These are phyloP conservation scores for Rheum nobile DNA, from an alignment of 148 eudicot species.

Conservation along the genomic window DNA sequence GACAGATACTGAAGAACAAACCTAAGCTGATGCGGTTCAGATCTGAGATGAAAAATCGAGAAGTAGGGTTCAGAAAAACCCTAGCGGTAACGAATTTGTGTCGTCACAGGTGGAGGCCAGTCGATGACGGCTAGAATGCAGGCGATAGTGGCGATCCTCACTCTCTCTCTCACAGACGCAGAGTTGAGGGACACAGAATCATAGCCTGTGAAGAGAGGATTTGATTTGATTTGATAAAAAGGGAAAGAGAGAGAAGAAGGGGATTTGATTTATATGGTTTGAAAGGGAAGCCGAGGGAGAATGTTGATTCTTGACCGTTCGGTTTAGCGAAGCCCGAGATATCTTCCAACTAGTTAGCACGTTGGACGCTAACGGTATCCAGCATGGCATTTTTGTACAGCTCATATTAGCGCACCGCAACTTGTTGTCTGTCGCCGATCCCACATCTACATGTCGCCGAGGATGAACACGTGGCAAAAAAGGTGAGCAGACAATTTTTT, in stretches of 20 bases:
- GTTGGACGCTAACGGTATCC: not conserved
- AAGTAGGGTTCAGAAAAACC: not conserved
- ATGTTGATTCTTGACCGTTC: not conserved
- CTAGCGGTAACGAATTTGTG: not conserved
- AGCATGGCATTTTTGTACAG: not conserved
- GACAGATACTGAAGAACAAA: not conserved
- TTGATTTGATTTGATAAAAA: no score
- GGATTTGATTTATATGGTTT: not conserved
- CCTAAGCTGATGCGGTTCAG: not conserved
- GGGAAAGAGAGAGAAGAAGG: not conserved
- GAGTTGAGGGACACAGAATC: no score
- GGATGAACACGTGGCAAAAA: no score
- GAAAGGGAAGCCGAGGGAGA: not conserved
- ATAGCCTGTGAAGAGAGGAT: no score
- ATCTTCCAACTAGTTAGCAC: not conserved
- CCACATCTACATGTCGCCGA: no score
- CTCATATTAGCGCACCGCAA: no score
- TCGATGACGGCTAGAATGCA: not conserved
- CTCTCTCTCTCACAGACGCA: not conserved
- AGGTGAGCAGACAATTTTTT: no score
- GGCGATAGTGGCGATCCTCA: not conserved
- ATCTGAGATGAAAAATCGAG: not conserved
- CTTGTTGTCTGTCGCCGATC: no score
- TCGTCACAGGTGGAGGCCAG: no score
- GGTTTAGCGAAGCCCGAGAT: not conserved